These are phyloP conservation scores for Daldinia sp. DNA, from an alignment of 2,329 filamentous ascomycete genomes.

Conservation along the genomic window DNA sequence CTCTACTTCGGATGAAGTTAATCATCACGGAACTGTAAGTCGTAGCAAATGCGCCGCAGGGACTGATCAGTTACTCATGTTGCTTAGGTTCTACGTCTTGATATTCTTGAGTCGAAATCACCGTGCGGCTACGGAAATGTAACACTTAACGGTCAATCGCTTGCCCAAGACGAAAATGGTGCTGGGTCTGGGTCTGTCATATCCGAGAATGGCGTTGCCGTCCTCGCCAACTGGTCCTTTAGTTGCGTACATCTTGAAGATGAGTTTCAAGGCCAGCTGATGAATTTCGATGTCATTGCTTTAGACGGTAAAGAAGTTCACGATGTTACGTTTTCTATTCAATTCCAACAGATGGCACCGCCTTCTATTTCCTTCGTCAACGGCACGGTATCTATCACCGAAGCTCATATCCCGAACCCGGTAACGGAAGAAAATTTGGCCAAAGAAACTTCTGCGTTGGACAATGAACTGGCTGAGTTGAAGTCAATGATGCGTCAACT, in stretches of 20 bases:
- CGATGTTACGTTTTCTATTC: conserved; percentile 57
- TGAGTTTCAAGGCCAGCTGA: conserved; percentile 57
- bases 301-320: conserved; percentile 57
- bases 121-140: conserved; percentile 62
- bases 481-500: conserved; percentile 58
- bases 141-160: conserved; percentile 59
- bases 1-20: conserved; percentile 33
- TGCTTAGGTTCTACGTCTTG: conserved; percentile 55
- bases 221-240: conserved; percentile 62
- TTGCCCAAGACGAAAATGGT: conserved; percentile 57
- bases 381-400: conserved; percentile 54
- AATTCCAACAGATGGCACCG: conserved; percentile 61
- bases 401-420: conserved; percentile 39
- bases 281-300: conserved; percentile 59
- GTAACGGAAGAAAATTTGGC: conserved; percentile 28
- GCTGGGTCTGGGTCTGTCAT: conserved; percentile 58
- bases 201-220: conserved; percentile 54
- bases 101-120: conserved; percentile 59
- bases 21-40: conserved; percentile 46
- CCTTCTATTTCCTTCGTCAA: conserved; percentile 59
- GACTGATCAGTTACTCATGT: conserved; percentile 9
- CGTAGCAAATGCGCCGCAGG: neutral
- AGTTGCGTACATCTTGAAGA: conserved; percentile 59
- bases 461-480: conserved; percentile 60
- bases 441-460: conserved; percentile 49